Percentiles rank a stretch among this genome's conserved stretches.
Conservation (phyloP, 2,329 filamentous ascomycete genomes). For the Seiridium unicorne region DNA sequence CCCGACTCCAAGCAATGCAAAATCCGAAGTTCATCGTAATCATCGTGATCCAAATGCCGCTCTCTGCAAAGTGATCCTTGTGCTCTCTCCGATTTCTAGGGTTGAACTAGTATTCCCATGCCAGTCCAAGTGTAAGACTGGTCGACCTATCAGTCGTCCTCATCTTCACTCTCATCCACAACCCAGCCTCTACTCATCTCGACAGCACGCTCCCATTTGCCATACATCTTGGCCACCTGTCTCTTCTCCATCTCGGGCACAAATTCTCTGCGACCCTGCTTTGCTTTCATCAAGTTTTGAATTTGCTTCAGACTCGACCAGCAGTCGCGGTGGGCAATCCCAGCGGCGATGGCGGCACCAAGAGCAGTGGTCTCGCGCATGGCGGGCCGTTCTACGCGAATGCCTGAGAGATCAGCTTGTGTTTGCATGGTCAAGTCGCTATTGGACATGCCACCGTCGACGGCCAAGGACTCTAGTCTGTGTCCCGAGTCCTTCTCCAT, state of each 20-base stretch:
- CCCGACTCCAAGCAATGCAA: not conserved
- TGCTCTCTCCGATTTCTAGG: not conserved
- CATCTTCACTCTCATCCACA: slow-evolving; percentile 27
- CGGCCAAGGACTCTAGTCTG: slow-evolving; percentile 70
- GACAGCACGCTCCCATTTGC: slow-evolving; percentile 56
- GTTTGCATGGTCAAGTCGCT: slow-evolving; percentile 89
- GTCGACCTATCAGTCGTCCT: slow-evolving; percentile 7
- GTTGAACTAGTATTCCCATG: no score
- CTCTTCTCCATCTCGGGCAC: slow-evolving; percentile 57
- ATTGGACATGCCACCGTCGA: slow-evolving; percentile 88
- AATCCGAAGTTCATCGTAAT: not conserved
- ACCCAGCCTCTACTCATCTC: slow-evolving; percentile 59
- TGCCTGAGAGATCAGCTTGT: slow-evolving; percentile 80
- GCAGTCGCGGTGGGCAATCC: slow-evolving; percentile 72
- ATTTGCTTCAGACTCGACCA: slow-evolving; percentile 77
- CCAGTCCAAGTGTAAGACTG: not conserved
- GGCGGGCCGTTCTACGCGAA: slow-evolving; percentile 77
- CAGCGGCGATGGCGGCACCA: slow-evolving; percentile 84
- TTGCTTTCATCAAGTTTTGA: slow-evolving; percentile 63
- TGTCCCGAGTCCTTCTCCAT: slow-evolving; percentile 86
- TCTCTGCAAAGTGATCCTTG: not conserved
- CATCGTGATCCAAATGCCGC: not conserved
- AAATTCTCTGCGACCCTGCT: slow-evolving; percentile 67
- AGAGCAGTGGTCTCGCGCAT: slow-evolving; percentile 92
- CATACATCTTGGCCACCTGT: slow-evolving; percentile 42